These are phyloP conservation scores for Candida gigantensis DNA, from an alignment of 1,139 yeast genomes.

Conservation along the genomic window DNA sequence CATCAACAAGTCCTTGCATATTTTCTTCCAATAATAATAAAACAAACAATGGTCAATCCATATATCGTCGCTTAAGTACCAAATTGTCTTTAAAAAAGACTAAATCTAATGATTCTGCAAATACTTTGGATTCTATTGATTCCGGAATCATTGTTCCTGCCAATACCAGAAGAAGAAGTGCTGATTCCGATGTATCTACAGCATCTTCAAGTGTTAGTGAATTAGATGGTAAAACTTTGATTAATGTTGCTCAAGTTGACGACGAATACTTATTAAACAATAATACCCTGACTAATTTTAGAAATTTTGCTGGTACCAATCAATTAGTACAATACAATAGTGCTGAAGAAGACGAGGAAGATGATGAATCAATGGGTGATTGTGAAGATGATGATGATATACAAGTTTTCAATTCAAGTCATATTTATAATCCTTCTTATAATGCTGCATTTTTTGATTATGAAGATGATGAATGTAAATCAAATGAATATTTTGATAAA, in stretches of 20 bases:
- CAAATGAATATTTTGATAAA: slow-evolving; percentile 18
- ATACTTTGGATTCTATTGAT: not conserved
- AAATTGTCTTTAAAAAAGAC: slow-evolving; percentile 19
- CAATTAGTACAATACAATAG: not conserved
- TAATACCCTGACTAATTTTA: slow-evolving; percentile 21
- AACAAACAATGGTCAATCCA: slow-evolving; percentile 1
- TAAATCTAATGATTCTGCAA: slow-evolving; percentile 15
- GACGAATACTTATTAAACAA: slow-evolving; percentile 31
- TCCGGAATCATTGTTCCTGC: not conserved
- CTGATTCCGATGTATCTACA: not conserved
- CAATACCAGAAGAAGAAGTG: slow-evolving; percentile 1
- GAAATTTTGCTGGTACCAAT: slow-evolving; percentile 37
- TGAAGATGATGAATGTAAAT: slow-evolving; percentile 11
- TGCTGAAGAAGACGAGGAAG: slow-evolving; percentile 6
- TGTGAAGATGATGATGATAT: slow-evolving; percentile 15
- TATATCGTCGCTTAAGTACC: slow-evolving; percentile 20
- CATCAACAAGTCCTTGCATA: too few relatives aligned
- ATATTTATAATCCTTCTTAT: slow-evolving; percentile 9
- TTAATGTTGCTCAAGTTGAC: slow-evolving; percentile 17
- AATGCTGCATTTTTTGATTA: slow-evolving; percentile 4
- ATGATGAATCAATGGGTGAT: not conserved
- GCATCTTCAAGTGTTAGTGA: too few relatives aligned
- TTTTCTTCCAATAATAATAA: not conserved
- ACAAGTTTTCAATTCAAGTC: slow-evolving; percentile 7
- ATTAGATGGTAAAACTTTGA: not conserved